Evolutionary conservation across 2,329 filamentous ascomycete species (phyloP).

Genomic region (Talaromyces piceae): DNA sequence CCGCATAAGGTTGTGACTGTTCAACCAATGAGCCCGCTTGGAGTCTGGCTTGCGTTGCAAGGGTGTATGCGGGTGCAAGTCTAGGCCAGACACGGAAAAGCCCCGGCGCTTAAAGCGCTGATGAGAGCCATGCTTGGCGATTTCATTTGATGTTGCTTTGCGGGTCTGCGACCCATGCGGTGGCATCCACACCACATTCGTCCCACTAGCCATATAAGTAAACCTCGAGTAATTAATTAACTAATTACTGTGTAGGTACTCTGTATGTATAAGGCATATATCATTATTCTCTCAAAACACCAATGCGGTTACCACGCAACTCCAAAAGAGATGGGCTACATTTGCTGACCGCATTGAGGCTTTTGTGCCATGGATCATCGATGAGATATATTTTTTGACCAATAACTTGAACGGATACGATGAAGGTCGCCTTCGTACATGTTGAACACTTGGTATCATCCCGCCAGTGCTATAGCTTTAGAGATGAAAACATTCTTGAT

Average conservation of each 20-base stretch:
- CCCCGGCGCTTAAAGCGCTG: slow-evolving; percentile 10
- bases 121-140: not conserved
- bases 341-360: not conserved
- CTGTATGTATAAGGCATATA: no score
- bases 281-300: no score
- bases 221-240: no score
- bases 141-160: not conserved
- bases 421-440: not conserved
- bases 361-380: not conserved
- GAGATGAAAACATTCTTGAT: not conserved
- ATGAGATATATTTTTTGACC: not conserved
- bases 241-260: no score
- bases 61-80: not conserved
- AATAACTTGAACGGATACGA: not conserved
- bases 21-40: slow-evolving; percentile 1
- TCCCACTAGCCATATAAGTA: not conserved
- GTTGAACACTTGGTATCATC: not conserved
- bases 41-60: not conserved
- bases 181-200: not conserved
- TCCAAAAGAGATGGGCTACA: not conserved
- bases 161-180: not conserved
- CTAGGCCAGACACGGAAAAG: slow-evolving; percentile 2
- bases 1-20: slow-evolving; percentile 3
- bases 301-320: no score
- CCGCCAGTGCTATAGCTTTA: not conserved